Evolutionary conservation across 202 grass and related monocot genomes (phyloP), one percentile per base, ranked within the genome.

Genomic region (Schoenoplectus tabernaemontani): DNA sequence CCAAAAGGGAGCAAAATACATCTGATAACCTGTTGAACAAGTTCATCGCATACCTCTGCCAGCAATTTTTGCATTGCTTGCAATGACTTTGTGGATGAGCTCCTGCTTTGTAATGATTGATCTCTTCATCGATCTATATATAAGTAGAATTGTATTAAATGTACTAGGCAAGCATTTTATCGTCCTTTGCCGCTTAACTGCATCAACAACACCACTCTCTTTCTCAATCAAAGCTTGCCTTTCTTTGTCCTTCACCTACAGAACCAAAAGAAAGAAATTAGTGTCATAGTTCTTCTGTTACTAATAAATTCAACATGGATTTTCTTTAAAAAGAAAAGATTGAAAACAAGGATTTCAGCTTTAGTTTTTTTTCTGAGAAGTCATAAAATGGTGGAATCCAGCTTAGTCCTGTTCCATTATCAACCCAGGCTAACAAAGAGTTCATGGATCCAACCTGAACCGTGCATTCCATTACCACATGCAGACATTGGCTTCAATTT

Each of bases 21-120:
- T 41, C 37, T 9, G 13, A 19, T 22, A 12, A n/a, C n/a, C 12
- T 43, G 41, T 42, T 67, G 64, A 68, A 10, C 38, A 68, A 33
- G 59, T 48, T 38, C 13, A 65, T 20, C n/a, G n/a, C n/a, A n/a
- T 80, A 97, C 93, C 84, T 91, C 76, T 87, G 48, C 91, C 93
- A 0, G 83, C 80, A 51, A 93, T 91, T 80, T 90, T 93, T 8
- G 79, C 78, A 75, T 86, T 87, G 59, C 81, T 87, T 33, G 87
- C 75, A 62, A 91, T 86, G 32, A 97, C 81, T 78, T 89, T 91
- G 43, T 97, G 69, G 6, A 97, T 84, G 1, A 93, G 81, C 64
- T 93, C 91, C 68, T 93, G 87, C 71, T 91, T 97, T 54, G 83
- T 84, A 84, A 97, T 86, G 28, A 93, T 87, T 78, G 91, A 88